Percentiles rank a stretch among this genome's conserved stretches.
Conservation (phyloP, 129 eudicot genomes). For the Erigeron canadensis region DNA sequence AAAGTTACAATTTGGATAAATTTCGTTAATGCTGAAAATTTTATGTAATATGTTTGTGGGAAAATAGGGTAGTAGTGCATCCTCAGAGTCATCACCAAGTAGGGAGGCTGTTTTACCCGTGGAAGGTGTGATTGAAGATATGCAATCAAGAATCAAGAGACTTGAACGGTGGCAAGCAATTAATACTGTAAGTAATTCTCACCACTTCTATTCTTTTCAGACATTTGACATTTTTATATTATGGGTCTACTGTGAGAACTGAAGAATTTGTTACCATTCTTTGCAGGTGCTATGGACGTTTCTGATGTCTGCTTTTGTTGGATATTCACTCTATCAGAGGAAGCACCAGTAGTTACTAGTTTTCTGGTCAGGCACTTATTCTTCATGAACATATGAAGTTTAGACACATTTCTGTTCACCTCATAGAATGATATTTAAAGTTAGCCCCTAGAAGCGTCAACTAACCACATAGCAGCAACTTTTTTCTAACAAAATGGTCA, state of each 20-base stretch:
- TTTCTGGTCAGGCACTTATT: constrained; percentile 21
- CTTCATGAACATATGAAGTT: constrained; percentile 21
- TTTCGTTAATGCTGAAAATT: neutral
- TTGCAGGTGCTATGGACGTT: constrained; percentile 93
- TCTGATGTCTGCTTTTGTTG: constrained; percentile 88
- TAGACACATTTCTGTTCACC: constrained; percentile 7
- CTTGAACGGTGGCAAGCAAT: constrained; percentile 91
- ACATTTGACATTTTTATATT: constrained; percentile 1
- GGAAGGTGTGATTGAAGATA: constrained; percentile 76
- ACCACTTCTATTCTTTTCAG: constrained; percentile 1
- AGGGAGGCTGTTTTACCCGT: constrained; percentile 68
- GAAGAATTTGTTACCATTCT: neutral
- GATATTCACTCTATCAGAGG: constrained; percentile 89
- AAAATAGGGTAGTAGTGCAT: constrained; percentile 74
- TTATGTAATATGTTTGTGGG: constrained; percentile 5
- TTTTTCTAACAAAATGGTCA: neutral
- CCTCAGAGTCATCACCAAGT: constrained; percentile 86
- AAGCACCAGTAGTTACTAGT: constrained; percentile 46
- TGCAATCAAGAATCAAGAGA: constrained; percentile 88
- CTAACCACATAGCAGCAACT: constrained; percentile 23
- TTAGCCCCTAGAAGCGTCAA: constrained; percentile 18
- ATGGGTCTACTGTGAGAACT: neutral
- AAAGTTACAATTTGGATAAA: neutral
- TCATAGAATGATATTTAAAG: constrained; percentile 19
- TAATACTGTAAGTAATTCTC: constrained; percentile 58